A percentile compares a stretch with the other conserved stretches of the same genome.
Conservation (phyloP, 2,329 filamentous ascomycete species). For the Monilinia vaccinii-corymbosi region DNA sequence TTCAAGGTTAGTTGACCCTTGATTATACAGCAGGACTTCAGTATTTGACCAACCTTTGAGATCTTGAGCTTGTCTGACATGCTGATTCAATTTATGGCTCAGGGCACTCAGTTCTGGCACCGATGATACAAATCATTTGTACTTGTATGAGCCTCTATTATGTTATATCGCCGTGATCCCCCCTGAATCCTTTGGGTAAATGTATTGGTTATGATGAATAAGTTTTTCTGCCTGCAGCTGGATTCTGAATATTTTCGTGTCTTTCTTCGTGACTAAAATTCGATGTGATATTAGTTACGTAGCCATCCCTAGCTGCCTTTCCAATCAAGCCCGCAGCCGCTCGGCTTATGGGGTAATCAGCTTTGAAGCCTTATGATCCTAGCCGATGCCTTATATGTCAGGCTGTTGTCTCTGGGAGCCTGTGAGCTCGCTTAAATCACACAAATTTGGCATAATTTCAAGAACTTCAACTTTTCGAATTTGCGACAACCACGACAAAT, state of each 20-base stretch:
- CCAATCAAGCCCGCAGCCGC: background rate
- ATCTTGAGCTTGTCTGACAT: slow-evolving; percentile 38
- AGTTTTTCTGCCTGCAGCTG: background rate
- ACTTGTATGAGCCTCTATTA: background rate
- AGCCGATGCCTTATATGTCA: background rate
- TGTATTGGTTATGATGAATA: background rate
- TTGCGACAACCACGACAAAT: slow-evolving; percentile 12
- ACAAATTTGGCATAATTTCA: slow-evolving; percentile 7
- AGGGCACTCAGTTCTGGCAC: slow-evolving; percentile 9
- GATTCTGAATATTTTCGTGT: background rate
- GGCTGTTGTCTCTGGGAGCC: background rate
- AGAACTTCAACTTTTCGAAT: background rate
- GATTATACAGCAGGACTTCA: background rate
- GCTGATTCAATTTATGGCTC: slow-evolving; percentile 10
- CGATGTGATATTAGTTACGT: background rate
- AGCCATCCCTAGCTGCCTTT: background rate
- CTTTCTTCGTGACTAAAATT: background rate
- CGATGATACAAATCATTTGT: slow-evolving; percentile 7
- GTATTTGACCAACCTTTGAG: slow-evolving; percentile 32
- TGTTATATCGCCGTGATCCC: background rate
- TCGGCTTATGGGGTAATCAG: background rate
- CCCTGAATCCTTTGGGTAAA: background rate
- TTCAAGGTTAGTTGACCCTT: background rate
- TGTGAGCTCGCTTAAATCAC: slow-evolving; percentile 5
- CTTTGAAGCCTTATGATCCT: background rate